Percentiles rank a stretch among this genome's conserved stretches.
Evolutionary conservation across 2,329 filamentous ascomycete genomes (phyloP).

Genomic region (Camillea tinctor): DNA sequence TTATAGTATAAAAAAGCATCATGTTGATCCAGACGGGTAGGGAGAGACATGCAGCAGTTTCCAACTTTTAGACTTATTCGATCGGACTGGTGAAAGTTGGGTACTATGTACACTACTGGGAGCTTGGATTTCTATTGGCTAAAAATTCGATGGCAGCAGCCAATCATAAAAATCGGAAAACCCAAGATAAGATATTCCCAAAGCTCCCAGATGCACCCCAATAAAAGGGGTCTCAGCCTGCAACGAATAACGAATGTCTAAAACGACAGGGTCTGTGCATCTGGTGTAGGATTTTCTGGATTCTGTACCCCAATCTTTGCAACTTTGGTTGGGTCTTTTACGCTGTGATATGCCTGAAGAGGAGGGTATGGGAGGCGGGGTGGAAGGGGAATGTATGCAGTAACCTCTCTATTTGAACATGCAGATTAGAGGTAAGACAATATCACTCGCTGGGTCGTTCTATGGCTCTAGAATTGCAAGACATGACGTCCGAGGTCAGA

Average conservation of each 20-base stretch:
- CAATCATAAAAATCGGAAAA: conserved; percentile 26
- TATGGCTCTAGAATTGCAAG: background rate
- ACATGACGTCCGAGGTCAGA: background rate
- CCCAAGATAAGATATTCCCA: background rate
- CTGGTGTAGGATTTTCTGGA: background rate
- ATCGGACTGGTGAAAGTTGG: background rate
- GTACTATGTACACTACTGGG: too few species aligned
- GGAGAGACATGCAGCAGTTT: conserved; percentile 33
- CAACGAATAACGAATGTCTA: conserved; percentile 1
- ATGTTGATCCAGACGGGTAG: conserved; percentile 22
- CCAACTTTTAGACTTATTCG: conserved; percentile 6
- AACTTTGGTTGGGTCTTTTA: conserved; percentile 15
- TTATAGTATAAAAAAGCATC: conserved; percentile 11
- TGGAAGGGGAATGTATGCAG: background rate
- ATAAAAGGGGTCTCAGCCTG: conserved; percentile 5
- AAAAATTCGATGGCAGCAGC: conserved; percentile 16
- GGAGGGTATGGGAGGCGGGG: background rate
- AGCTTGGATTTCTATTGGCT: conserved; percentile 13
- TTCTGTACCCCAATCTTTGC: conserved; percentile 1
- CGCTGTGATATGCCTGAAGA: conserved; percentile 2
- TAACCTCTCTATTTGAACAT: conserved; percentile 1
- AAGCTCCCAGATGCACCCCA: background rate
- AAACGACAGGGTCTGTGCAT: background rate
- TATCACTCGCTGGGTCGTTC: background rate
- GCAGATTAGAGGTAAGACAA: background rate